A percentile compares a stretch with the other conserved stretches of the same genome.
Conservation (phyloP, 306 rosid genomes). For the Mimosa bimucronata region DNA sequence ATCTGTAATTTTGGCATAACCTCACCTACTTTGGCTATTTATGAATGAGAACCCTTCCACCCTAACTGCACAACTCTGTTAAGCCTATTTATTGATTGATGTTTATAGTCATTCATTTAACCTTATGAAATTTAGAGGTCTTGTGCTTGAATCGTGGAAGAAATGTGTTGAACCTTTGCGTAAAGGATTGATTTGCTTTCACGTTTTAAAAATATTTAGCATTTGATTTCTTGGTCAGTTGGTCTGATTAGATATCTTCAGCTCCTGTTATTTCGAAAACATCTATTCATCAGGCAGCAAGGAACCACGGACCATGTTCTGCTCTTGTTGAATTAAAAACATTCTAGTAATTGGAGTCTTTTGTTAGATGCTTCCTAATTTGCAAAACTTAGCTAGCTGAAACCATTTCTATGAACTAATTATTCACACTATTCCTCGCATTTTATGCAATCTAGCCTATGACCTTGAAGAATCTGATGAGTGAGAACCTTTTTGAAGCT, state of each 20-base stretch:
- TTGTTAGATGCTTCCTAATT: background rate
- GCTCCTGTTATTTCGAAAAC: background rate
- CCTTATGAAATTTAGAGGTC: slow-evolving; percentile 11
- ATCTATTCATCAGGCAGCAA: background rate
- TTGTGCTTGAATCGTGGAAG: background rate
- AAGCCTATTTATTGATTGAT: background rate
- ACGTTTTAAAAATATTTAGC: background rate
- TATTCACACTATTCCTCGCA: background rate
- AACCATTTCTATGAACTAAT: background rate
- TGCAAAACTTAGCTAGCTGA: no score
- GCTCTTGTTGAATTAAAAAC: background rate
- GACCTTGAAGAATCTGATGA: slow-evolving; percentile 4
- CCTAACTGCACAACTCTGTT: no score
- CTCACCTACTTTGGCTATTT: no score
- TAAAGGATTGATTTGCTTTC: background rate
- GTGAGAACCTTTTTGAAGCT: slow-evolving; percentile 59
- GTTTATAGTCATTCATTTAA: background rate
- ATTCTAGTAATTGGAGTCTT: background rate
- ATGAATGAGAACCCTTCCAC: no score
- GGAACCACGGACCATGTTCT: background rate
- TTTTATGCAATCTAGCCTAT: background rate
- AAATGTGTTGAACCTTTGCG: background rate
- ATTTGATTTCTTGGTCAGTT: background rate
- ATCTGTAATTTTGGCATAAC: no score
- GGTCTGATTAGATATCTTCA: background rate